A percentile compares a stretch with the other conserved stretches of the same genome.
These are phyloP conservation scores for Camelina sativa DNA, from an alignment of 345 rosid species.

Conservation along the genomic window DNA sequence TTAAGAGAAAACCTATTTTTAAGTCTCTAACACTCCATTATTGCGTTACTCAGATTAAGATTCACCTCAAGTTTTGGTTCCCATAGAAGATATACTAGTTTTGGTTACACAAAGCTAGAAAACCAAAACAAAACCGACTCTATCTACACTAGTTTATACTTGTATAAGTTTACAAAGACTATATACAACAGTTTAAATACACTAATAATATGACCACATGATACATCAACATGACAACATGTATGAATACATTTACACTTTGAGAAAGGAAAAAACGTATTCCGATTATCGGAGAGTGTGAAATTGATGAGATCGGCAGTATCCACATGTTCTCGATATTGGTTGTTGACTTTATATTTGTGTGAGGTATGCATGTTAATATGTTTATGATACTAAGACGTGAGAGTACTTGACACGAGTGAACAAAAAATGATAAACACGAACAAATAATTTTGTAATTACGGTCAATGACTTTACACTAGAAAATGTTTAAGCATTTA, in stretches of 20 bases:
- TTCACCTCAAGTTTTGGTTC: neutral
- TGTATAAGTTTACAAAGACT: no score
- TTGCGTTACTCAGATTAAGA: neutral
- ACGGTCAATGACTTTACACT: slow-evolving; percentile 34
- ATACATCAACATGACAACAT: slow-evolving; percentile 14
- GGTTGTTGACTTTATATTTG: slow-evolving; percentile 34
- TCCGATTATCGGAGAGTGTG: slow-evolving; percentile 21
- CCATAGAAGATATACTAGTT: neutral
- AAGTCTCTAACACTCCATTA: neutral
- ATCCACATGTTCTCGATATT: slow-evolving; percentile 35
- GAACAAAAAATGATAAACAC: neutral
- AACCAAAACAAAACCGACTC: no score
- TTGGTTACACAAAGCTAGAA: no score
- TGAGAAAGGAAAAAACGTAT: slow-evolving; percentile 7
- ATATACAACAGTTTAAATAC: no score
- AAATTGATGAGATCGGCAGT: slow-evolving; percentile 36
- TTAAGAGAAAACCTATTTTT: neutral
- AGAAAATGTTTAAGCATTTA: slow-evolving; percentile 27
- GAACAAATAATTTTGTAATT: slow-evolving; percentile 26
- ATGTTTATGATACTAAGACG: slow-evolving; percentile 21
- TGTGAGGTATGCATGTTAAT: slow-evolving; percentile 5
- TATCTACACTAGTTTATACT: no score
- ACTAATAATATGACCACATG: neutral
- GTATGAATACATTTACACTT: neutral
- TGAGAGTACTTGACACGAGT: slow-evolving; percentile 6